A percentile compares a stretch with the other conserved stretches of the same genome.
These are phyloP conservation scores for Rhodotorula graminis DNA, from an alignment of 768 basidiomycete genomes.

Conservation along the genomic window DNA sequence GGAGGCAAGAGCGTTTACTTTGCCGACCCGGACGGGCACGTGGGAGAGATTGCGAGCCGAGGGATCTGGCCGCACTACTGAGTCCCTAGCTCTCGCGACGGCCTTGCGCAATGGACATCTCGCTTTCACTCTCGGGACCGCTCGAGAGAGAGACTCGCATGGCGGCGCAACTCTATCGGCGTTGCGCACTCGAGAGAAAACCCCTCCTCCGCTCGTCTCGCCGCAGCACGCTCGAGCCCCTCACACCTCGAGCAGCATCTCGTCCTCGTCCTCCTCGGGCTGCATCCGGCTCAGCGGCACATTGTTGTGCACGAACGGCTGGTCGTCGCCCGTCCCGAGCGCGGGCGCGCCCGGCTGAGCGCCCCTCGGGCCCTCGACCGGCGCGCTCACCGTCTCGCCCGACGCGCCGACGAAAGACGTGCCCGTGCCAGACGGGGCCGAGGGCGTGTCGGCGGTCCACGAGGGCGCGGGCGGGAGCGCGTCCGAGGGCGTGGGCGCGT, in stretches of 20 bases:
- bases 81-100: not conserved
- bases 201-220: not conserved
- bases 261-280: constrained; percentile 62
- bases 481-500: constrained; percentile 45
- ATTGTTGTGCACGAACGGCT: constrained; percentile 14
- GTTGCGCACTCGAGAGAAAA: not conserved
- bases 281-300: constrained; percentile 16
- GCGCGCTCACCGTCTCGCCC: not conserved
- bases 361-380: not conserved
- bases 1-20: constrained; percentile 34
- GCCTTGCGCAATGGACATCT: no score
- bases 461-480: not conserved
- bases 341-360: constrained; percentile 8
- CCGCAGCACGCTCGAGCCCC: no score
- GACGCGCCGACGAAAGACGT: constrained; percentile 14
- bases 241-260: constrained; percentile 70
- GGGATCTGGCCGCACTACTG: constrained; percentile 38
- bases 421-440: no score
- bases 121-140: no score
- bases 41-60: constrained; percentile 27
- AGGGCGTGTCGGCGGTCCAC: not conserved
- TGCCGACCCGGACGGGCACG: constrained; percentile 21
- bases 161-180: not conserved
- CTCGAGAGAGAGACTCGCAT: not conserved
- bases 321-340: constrained; percentile 39